A percentile compares a stretch with the other conserved stretches of the same genome.
These are phyloP conservation scores for Coemansia sp. DNA, from an alignment of 192 early-diverging fungal species.

Conservation along the genomic window DNA sequence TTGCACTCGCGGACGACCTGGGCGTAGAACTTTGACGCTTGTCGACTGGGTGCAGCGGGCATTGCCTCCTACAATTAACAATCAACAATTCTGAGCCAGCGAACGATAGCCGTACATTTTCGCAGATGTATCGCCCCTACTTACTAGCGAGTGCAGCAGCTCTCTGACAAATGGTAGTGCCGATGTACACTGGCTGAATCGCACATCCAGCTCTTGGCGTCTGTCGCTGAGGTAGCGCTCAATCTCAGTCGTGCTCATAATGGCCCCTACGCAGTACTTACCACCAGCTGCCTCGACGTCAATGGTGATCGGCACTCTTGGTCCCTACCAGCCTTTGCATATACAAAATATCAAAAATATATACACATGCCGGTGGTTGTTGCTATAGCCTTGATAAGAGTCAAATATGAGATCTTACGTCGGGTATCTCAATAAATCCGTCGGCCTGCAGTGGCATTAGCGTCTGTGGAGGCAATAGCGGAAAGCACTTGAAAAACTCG, in stretches of 20 bases:
- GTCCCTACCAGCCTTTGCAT: conserved; percentile 2
- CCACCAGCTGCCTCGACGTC: conserved; percentile 12
- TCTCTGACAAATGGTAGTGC: conserved; percentile 43
- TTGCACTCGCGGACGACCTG: conserved; percentile 38
- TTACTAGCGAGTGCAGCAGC: conserved; percentile 37
- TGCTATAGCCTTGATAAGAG: background rate
- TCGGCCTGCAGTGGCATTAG: conserved; percentile 34
- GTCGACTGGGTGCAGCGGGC: background rate
- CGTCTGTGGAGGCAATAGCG: conserved; percentile 30
- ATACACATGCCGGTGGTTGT: background rate
- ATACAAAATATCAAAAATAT: background rate
- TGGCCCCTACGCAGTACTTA: conserved; percentile 21
- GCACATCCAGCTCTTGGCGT: conserved; percentile 14
- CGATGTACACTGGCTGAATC: conserved; percentile 42
- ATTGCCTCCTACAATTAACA: conserved; percentile 4
- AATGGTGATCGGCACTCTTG: conserved; percentile 12
- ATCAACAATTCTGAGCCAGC: background rate
- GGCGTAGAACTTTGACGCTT: conserved; percentile 20
- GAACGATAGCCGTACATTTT: background rate
- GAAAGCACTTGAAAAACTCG: conserved; percentile 42
- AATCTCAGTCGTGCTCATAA: conserved; percentile 31
- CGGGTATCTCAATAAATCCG: conserved; percentile 29
- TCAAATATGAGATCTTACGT: background rate
- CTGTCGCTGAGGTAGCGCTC: conserved; percentile 9
- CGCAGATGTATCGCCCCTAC: background rate